Percentiles rank a stretch among this genome's conserved stretches.
Conservation (phyloP, 768 basidiomycete genomes). For the button mushroom (Agaricus bisporus) region DNA sequence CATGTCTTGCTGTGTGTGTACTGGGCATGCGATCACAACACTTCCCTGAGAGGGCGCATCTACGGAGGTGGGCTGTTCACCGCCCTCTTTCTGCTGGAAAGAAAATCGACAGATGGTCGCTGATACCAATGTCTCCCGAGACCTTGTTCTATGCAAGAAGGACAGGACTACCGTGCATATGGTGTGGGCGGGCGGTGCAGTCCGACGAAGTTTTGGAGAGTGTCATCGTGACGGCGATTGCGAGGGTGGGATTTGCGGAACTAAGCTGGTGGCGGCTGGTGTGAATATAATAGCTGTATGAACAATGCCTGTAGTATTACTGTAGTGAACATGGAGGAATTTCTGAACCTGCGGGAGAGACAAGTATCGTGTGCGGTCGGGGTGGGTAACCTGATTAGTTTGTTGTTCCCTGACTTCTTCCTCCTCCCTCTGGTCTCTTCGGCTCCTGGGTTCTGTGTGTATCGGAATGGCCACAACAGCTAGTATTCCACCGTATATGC, state of each 20-base stretch:
- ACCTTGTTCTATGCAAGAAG: neutral
- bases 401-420: constrained; percentile 27
- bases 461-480: constrained; percentile 67
- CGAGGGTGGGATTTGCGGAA: too few species aligned
- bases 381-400: constrained; percentile 28
- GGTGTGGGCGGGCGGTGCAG: neutral
- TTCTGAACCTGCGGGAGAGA: neutral
- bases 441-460: constrained; percentile 17
- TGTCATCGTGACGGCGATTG: too few species aligned
- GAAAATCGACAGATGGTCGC: neutral
- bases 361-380: constrained; percentile 14
- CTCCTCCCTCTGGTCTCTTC: constrained; percentile 21
- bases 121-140: neutral
- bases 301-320: neutral
- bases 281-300: neutral
- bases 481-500: constrained; percentile 64
- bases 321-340: neutral
- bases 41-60: neutral
- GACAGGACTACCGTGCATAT: neutral
- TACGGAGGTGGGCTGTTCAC: neutral
- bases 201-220: neutral
- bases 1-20: neutral
- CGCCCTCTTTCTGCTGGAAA: neutral
- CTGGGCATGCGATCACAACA: neutral
- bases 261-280: neutral